These are phyloP conservation scores for Quercus wislizeni DNA, from an alignment of 306 rosid genomes.

Conservation along the genomic window DNA sequence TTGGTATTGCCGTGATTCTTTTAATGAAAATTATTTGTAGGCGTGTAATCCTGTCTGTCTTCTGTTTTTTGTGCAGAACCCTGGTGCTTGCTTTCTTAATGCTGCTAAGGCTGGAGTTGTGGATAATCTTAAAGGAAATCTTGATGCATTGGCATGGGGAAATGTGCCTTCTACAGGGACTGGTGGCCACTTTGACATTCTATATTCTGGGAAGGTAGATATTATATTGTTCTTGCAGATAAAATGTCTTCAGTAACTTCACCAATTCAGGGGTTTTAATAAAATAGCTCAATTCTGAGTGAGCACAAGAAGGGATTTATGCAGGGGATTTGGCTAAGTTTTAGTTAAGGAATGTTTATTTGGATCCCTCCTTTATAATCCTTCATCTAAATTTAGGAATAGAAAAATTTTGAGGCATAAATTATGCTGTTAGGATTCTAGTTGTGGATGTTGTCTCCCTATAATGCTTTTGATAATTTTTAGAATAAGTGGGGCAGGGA, in stretches of 20 bases:
- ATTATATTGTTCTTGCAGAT: background rate
- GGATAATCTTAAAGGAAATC: constrained; percentile 66
- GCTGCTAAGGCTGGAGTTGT: constrained; percentile 76
- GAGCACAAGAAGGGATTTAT: too few relatives aligned
- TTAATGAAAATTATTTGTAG: constrained; percentile 7
- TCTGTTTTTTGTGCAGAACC: constrained; percentile 62
- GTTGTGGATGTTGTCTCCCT: background rate
- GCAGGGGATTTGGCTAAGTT: too few relatives aligned
- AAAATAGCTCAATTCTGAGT: too few relatives aligned
- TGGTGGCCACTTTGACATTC: constrained; percentile 68
- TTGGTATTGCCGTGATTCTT: background rate
- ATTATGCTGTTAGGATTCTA: background rate
- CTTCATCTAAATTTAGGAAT: too few relatives aligned
- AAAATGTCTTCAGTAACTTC: too few relatives aligned
- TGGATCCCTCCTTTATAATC: too few relatives aligned
- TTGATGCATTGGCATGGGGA: constrained; percentile 95
- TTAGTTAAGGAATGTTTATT: too few relatives aligned
- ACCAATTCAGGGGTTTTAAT: too few relatives aligned
- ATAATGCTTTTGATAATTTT: background rate
- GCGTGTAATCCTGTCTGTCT: constrained; percentile 20
- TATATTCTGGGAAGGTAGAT: constrained; percentile 62
- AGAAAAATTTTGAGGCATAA: too few relatives aligned
- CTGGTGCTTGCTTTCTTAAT: constrained; percentile 74
- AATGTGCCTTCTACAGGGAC: constrained; percentile 69
- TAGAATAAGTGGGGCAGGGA: too few relatives aligned